Base-by-base conservation (phyloP, 2,329 filamentous ascomycete genomes). In the Cadophora luteo-olivacea region DNA sequence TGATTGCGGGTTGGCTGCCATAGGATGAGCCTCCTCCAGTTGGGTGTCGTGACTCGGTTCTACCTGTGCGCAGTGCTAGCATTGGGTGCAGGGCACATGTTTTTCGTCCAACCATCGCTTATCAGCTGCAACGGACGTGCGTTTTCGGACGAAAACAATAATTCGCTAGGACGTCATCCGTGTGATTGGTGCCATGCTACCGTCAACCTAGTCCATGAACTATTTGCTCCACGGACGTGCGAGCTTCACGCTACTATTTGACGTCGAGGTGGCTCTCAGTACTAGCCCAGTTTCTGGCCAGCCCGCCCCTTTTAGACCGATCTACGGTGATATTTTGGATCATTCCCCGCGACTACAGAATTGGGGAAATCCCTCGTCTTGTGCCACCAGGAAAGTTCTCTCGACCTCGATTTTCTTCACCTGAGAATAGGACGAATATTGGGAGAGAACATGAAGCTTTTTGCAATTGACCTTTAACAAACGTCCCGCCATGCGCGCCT, bases 61-160 rank as follows among this genome's bases (percentile, higher is more conserved):
- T 25, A 2, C 38, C 58, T 48, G 58, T 33, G 60, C 60, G 29
- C 60, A 49, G 41, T 51, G 45, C 19, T 51, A 25, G 60, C 8
- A 62, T 62, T 62, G 60, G 60, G 16, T 62, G 24, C 7, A 8
- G 22, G 38, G 25, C 41, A 49, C 25, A 33, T 51, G 25, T n/a
- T 33, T 49, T 62, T 11, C 25, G n/a, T 49, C 60, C 60, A 62
- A 62, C 60, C 60, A 62, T 61, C 41, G 45, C 41, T 51, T 51
- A 51, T 33, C 60, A 41, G 60, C 60, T 33, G 41, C 14, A 8
- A 33, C n/a, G 41, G 38, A 33, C 45, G 60, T 62, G 60, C 38
- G n/a, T 51, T 62, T 62, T 33, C 38, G 41, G 45, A 33, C 25
- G 60, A 49, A 62, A 62, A 49, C 60, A 49, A 62, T 62, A 49